These are phyloP conservation scores for Xylariales sp. DNA, from an alignment of 2,329 filamentous ascomycete species.

Conservation along the genomic window DNA sequence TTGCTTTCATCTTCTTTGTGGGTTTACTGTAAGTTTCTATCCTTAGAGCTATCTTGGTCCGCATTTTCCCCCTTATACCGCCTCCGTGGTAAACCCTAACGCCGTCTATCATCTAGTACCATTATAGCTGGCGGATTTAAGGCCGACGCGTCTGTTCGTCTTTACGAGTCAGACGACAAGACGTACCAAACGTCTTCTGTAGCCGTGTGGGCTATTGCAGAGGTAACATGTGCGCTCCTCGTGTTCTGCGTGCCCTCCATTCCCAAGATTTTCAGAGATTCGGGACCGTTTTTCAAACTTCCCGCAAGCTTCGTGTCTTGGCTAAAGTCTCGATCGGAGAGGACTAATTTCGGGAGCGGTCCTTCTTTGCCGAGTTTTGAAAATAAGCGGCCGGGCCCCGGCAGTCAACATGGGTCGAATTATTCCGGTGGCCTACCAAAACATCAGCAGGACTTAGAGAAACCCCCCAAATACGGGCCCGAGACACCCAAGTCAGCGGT, in stretches of 20 bases:
- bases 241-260: conserved; percentile 30
- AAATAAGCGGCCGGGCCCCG: too few species aligned
- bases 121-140: conserved; percentile 16
- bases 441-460: too few species aligned
- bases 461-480: too few species aligned
- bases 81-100: too few species aligned
- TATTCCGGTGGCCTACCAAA: too few species aligned
- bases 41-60: too few species aligned
- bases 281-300: not conserved
- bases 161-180: conserved; percentile 11
- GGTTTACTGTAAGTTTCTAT: conserved; percentile 26
- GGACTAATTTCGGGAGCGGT: too few species aligned
- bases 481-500: too few species aligned
- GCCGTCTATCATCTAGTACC: conserved; percentile 1
- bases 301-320: not conserved
- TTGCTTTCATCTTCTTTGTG: conserved; percentile 30
- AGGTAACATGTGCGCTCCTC: conserved; percentile 28
- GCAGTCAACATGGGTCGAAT: too few species aligned
- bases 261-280: conserved; percentile 20
- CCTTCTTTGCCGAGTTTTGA: too few species aligned
- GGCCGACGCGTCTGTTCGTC: conserved; percentile 10
- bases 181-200: conserved; percentile 19
- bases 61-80: too few species aligned
- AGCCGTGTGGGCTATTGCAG: conserved; percentile 26
- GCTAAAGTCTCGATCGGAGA: not conserved